Conservation (phyloP, 768 basidiomycete genomes). For the Termitomyces sp. region DNA sequence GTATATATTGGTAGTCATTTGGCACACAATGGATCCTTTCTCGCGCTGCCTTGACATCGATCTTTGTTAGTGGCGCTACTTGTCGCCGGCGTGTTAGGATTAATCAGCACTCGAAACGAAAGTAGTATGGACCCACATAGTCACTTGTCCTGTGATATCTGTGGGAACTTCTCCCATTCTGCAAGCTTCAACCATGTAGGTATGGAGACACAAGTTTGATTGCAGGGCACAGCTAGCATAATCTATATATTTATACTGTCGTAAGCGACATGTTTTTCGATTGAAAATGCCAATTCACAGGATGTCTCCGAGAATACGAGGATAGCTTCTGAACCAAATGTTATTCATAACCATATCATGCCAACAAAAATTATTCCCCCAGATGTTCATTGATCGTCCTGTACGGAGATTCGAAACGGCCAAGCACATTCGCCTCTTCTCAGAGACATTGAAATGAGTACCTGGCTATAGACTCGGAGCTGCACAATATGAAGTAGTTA, state of each 20-base stretch:
- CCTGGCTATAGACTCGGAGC: not conserved
- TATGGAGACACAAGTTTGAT: no score
- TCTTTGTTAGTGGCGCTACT: slow-evolving; percentile 5
- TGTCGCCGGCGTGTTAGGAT: not conserved
- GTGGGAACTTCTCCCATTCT: no score
- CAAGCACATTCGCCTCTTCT: not conserved
- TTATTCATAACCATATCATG: not conserved
- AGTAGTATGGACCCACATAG: no score
- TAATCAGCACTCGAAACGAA: slow-evolving; percentile 1
- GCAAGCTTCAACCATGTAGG: no score
- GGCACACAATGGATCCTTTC: not conserved
- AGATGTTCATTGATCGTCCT: not conserved
- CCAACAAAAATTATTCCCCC: not conserved
- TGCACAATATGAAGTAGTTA: not conserved
- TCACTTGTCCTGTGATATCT: no score
- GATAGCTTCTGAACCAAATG: not conserved
- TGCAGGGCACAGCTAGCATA: no score
- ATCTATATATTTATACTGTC: no score
- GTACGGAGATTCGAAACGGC: not conserved
- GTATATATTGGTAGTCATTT: not conserved
- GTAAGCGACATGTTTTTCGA: no score
- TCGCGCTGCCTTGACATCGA: not conserved
- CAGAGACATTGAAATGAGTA: not conserved
- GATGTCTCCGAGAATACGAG: no score
- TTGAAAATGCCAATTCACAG: no score